Evolutionary conservation across 345 rosid genomes (phyloP), one percentile per base, ranked within the genome.

Genomic region (Acer yangbiense): DNA sequence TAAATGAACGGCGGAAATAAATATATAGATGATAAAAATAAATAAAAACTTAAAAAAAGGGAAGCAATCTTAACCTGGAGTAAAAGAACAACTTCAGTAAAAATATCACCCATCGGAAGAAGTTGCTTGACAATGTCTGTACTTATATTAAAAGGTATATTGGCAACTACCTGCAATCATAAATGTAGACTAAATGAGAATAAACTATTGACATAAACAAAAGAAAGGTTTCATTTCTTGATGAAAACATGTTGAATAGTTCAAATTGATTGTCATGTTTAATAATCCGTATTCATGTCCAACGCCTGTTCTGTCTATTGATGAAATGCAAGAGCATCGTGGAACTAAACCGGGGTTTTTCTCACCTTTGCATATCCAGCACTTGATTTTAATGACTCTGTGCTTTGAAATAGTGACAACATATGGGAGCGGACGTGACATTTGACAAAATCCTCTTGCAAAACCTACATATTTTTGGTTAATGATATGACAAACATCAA

Each of bases 81-180:
- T 74, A 95, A 85, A 81, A 93, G 97, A 83, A 90, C 91, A 69
- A 95, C 93, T 85, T 93, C 89, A 6, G 99, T 92, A 83, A 93
- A 90, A 61, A 92, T 89, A 84, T 89, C 97, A 76, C 98, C 95
- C 98, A 95, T 87, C 1, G 98, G 98, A 86, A 95, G 96, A 82
- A 95, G 89, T 76, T 80, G 90, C 83, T 88, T 95, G 74, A 93
- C 85, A 29, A 93, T 90, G 80, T 95, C 97, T 23, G 89, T 95
- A 83, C 93, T 93, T 69, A 95, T 89, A 84, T 93, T 95, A 68
- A 93, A 95, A 61, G 98, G 99, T 74, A 93, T 85, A 75, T 92
- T 95, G 67, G 99, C 76, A 14, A 95, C 97, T 18, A 95, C 98
- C 98, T 95, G 87, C 76, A 84, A 62, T 6, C 9, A 25, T 61